A percentile compares a stretch with the other conserved stretches of the same genome.
phyloP scores from a whole-genome alignment of 192 early-diverging fungal species.

The Coemansia reversa region DNA sequence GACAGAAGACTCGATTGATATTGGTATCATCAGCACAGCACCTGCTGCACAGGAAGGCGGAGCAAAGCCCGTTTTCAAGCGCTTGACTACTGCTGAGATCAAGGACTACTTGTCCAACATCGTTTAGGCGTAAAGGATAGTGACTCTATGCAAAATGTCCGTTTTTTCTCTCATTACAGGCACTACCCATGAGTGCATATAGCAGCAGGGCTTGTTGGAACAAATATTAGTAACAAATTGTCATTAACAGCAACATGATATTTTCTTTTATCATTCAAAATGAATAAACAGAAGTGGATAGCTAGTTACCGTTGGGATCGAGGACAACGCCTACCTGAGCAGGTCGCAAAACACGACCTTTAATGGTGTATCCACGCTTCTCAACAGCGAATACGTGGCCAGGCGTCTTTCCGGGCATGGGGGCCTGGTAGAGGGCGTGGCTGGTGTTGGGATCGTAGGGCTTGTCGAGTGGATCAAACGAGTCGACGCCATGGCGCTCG shows the following conservation, averaged over 20 bases:
- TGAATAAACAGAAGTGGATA: too few relatives aligned
- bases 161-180: neutral
- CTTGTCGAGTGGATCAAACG: conserved; percentile 78
- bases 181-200: neutral
- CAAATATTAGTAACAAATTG: too few relatives aligned
- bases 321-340: conserved; percentile 95
- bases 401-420: conserved; percentile 82
- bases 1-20: conserved; percentile 94
- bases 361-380: conserved; percentile 91
- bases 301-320: conserved; percentile 50
- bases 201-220: neutral
- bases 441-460: conserved; percentile 92
- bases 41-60: conserved; percentile 54
- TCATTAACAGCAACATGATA: too few relatives aligned
- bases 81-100: conserved; percentile 79
- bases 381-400: conserved; percentile 85
- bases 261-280: too few relatives aligned
- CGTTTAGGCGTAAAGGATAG: conserved; percentile 11
- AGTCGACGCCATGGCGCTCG: conserved; percentile 82
- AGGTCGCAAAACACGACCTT: conserved; percentile 88
- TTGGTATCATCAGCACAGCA: conserved; percentile 76
- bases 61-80: conserved; percentile 75
- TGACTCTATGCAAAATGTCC: neutral
- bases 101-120: conserved; percentile 99
- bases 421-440: conserved; percentile 93